Base-by-base conservation (phyloP, 257 asterid species). In the Agastache rugosa region DNA sequence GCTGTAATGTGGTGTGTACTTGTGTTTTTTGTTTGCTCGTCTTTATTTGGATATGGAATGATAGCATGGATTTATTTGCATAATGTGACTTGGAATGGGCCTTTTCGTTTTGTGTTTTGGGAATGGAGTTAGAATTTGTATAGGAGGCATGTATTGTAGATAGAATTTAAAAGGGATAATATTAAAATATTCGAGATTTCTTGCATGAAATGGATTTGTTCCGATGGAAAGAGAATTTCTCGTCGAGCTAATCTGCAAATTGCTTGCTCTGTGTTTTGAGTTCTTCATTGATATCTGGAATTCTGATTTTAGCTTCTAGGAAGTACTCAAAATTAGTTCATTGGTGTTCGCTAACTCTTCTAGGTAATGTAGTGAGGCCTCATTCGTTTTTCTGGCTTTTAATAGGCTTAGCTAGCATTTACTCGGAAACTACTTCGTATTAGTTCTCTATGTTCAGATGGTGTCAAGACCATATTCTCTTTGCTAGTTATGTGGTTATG, bases 281-380 rank as follows among this genome's bases (percentile, higher is more conserved):
- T 61, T 69, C 72, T 35, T 61, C 35, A n/a, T 11, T 59, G 17
- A 1, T 19, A 39, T 45, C 27, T 45, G 27, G 48, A 11, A 44
- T 67, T 55, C 9, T 44, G 75, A 47, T 69, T 7, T 50, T 68
- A 16, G 23, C 58, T 67, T 44, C 15, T 51, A 12, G 58, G 11
- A 37, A 8, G 45, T 51, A 42, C 42, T 23, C 15, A 9, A 45
- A 11, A 35, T 73, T 15, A 50, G 22, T 8, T 41, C 31, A 51
- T 37, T 51, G 48, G 64, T 69, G 44, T 69, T 51, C 22, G 27
- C 16, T 8, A 37, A 15, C 60, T 51, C 39, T 53, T 64, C 55
- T 42, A 58, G 41, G 65, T 76, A n/a, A 60, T 60, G 23, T 35
- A 61, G 19, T 39, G 19, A 22, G 47, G 65, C 53, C 16, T 34